Percentiles rank a stretch among this genome's conserved stretches.
Conservation (phyloP, 2,329 filamentous ascomycete species). For the Pseudocercospora cruenta region DNA sequence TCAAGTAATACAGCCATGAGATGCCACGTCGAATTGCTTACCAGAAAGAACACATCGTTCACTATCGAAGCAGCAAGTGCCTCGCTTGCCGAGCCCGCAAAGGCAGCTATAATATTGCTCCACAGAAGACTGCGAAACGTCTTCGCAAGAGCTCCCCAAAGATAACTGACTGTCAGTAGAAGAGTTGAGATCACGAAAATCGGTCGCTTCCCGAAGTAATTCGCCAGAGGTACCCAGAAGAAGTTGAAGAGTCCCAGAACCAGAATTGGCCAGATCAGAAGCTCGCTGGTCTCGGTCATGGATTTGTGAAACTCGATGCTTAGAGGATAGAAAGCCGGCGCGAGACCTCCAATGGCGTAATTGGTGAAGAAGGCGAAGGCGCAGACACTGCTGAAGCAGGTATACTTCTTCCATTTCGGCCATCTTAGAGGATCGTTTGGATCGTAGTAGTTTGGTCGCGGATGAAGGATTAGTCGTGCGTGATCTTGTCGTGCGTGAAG, state of each 20-base stretch:
- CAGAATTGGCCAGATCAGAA: conserved; percentile 49
- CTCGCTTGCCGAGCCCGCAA: conserved; percentile 52
- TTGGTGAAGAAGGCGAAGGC: conserved; percentile 54
- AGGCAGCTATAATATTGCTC: conserved; percentile 51
- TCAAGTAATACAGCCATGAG: neutral
- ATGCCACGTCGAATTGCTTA: neutral
- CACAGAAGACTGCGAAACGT: conserved; percentile 50
- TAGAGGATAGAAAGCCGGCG: conserved; percentile 49
- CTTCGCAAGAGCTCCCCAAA: conserved; percentile 51
- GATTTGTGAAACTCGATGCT: conserved; percentile 52
- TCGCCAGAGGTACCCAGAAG: conserved; percentile 55
- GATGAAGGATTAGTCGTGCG: conserved; percentile 49
- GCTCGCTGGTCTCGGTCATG: conserved; percentile 48
- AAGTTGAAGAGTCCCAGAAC: conserved; percentile 57
- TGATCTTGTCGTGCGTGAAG: conserved; percentile 33
- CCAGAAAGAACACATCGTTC: conserved; percentile 39
- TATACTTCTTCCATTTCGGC: conserved; percentile 52
- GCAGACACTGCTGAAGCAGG: conserved; percentile 50
- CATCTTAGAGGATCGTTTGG: conserved; percentile 55
- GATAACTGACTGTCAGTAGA: conserved; percentile 50
- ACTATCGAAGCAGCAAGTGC: conserved; percentile 48
- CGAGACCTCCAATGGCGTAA: conserved; percentile 50
- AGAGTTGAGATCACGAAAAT: conserved; percentile 50
- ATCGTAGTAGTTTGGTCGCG: conserved; percentile 51
- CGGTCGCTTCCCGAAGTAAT: conserved; percentile 53